A percentile compares a stretch with the other conserved stretches of the same genome.
phyloP scores from a whole-genome alignment of 257 asterid species.

The Primulina eburnea region DNA sequence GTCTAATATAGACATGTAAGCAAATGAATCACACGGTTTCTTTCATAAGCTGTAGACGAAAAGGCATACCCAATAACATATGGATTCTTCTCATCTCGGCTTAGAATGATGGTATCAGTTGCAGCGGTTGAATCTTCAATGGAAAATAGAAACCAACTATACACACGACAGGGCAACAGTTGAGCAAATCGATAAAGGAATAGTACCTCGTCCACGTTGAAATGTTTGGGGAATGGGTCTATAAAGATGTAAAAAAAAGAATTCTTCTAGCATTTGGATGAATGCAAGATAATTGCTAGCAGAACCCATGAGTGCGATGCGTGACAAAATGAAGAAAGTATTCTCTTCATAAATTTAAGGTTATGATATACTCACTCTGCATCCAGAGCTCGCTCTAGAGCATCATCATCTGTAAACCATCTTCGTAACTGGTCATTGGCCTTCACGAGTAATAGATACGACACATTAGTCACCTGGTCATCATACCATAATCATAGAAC shows the following conservation, averaged over 20 bases:
- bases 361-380: constrained; percentile 60
- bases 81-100: constrained; percentile 66
- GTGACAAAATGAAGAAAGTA: neutral
- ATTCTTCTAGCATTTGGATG: neutral
- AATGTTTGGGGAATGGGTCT: neutral
- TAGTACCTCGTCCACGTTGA: too few species aligned
- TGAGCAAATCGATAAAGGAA: constrained; percentile 8
- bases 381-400: constrained; percentile 82
- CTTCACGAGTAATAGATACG: constrained; percentile 36
- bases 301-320: neutral
- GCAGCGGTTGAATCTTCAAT: constrained; percentile 44
- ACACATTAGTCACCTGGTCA: neutral
- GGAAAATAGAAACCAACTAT: constrained; percentile 76
- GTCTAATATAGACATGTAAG: neutral
- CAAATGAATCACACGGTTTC: neutral
- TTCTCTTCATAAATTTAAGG: neutral
- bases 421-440: constrained; percentile 60
- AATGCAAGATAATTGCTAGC: neutral
- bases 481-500: neutral
- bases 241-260: neutral
- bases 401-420: constrained; percentile 87
- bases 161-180: constrained; percentile 13
- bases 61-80: constrained; percentile 62
- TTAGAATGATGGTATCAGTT: constrained; percentile 44
- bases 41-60: neutral